Conservation (phyloP, 73 alveolate species). For the Uronychia binucleata region DNA sequence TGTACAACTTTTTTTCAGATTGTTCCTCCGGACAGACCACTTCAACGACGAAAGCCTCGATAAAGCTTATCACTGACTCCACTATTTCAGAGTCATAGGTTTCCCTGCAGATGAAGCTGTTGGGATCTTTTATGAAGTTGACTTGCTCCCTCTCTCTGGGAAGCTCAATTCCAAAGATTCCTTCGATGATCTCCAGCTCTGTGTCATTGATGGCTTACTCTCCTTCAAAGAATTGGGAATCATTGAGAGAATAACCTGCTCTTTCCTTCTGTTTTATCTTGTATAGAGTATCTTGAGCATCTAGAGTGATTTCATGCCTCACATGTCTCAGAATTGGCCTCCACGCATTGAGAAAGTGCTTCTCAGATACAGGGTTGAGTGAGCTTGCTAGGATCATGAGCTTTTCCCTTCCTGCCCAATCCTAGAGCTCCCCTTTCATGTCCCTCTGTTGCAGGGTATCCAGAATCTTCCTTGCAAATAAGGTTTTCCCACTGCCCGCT, state of each 20-base stretch:
- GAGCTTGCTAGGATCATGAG: conserved; percentile 11
- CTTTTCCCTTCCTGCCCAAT: conserved; percentile 17
- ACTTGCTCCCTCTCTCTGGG: conserved; percentile 5
- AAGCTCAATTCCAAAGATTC: conserved; percentile 3
- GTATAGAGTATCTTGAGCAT: background rate
- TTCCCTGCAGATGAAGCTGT: conserved; percentile 12
- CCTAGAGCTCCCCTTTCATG: background rate
- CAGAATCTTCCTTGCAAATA: conserved; percentile 13
- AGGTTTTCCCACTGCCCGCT: conserved; percentile 34
- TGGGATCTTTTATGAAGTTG: conserved; percentile 2
- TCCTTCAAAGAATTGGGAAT: background rate
- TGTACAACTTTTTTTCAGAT: too few species aligned
- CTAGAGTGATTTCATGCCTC: background rate
- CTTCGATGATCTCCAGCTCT: conserved; percentile 8
- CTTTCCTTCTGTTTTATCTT: background rate
- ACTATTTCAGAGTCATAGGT: background rate
- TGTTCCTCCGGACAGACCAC: background rate
- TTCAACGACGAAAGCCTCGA: background rate
- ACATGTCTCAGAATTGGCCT: conserved; percentile 20
- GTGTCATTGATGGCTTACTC: background rate
- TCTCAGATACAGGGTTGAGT: conserved; percentile 15
- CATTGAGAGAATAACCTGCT: background rate
- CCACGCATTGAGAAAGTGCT: conserved; percentile 16
- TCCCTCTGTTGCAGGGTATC: conserved; percentile 1
- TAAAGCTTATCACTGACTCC: background rate